Conservation (phyloP, 2,329 filamentous ascomycete genomes). For the Hypomyces perniciosus region DNA sequence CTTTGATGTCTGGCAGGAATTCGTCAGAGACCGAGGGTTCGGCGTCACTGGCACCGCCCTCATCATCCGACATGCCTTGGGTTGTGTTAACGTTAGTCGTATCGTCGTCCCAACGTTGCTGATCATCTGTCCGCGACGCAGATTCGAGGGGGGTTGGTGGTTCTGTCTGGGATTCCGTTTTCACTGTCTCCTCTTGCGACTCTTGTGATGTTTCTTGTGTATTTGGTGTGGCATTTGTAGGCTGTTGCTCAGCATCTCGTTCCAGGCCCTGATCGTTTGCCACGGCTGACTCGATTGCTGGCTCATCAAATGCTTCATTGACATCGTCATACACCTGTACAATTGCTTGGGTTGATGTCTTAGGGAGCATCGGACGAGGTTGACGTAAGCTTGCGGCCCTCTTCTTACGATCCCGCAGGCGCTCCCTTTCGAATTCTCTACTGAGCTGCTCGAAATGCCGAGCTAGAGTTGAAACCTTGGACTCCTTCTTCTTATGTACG, state of each 20-base stretch:
- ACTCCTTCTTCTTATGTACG: constrained; percentile 65
- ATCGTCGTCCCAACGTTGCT: constrained; percentile 23
- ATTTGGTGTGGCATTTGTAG: constrained; percentile 18
- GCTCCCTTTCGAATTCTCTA: constrained; percentile 92
- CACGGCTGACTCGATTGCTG: constrained; percentile 62
- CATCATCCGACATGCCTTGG: constrained; percentile 62
- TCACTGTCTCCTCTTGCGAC: constrained; percentile 16
- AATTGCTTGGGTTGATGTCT: constrained; percentile 89
- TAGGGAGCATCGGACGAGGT: constrained; percentile 73
- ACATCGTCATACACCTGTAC: constrained; percentile 95
- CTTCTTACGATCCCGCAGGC: constrained; percentile 77
- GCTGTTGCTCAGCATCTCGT: constrained; percentile 12
- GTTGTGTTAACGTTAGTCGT: constrained; percentile 25
- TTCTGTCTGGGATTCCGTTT: constrained; percentile 17
- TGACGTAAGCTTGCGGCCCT: constrained; percentile 67
- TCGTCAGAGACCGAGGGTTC: constrained; percentile 67
- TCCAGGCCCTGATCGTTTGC: constrained; percentile 40
- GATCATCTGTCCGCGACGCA: constrained; percentile 19
- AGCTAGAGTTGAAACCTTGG: constrained; percentile 84
- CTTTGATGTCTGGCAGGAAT: constrained; percentile 56
- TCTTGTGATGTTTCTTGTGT: constrained; percentile 23
- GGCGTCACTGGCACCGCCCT: constrained; percentile 62
- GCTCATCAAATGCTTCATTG: constrained; percentile 83
- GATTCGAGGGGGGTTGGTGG: constrained; percentile 19
- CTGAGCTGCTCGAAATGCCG: constrained; percentile 96